A percentile compares a stretch with the other conserved stretches of the same genome.
These are phyloP conservation scores for Sparassis latifolia DNA, from an alignment of 1,284 basidiomycete genomes.

Conservation along the genomic window DNA sequence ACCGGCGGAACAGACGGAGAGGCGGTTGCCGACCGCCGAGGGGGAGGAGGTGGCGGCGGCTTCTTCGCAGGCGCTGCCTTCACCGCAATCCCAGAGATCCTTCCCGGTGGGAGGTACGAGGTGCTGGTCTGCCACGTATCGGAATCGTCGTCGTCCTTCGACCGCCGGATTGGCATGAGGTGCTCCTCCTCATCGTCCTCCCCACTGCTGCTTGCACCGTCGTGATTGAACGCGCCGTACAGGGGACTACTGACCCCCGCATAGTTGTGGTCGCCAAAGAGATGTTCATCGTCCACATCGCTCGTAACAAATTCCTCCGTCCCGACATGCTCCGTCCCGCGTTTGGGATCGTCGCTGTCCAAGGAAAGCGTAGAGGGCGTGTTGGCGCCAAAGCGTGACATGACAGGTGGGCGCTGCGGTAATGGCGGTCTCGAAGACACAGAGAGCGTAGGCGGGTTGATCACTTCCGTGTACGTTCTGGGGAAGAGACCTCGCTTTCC, in stretches of 20 bases:
- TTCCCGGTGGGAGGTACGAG: constrained; percentile 6
- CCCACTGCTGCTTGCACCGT: constrained; percentile 13
- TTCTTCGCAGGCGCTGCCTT: constrained; percentile 12
- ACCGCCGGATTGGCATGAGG: constrained; percentile 6
- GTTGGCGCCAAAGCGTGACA: constrained; percentile 13
- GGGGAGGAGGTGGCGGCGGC: constrained; percentile 25
- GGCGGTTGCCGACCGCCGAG: constrained; percentile 15
- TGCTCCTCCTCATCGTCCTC: constrained; percentile 20
- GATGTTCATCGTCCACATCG: constrained; percentile 35
- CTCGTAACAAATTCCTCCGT: constrained; percentile 15
- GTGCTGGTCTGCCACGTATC: background rate
- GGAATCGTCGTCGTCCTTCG: constrained; percentile 11
- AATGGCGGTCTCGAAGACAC: constrained; percentile 22
- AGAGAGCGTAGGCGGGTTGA: constrained; percentile 20
- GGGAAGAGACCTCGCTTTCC: constrained; percentile 76
- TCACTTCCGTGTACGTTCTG: constrained; percentile 57
- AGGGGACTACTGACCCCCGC: constrained; percentile 37
- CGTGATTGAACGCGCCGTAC: constrained; percentile 26
- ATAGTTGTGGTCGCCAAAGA: constrained; percentile 35
- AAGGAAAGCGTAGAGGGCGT: constrained; percentile 6
- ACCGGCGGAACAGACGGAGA: constrained; percentile 11
- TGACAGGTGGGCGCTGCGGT: constrained; percentile 17
- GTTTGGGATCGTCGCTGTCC: too few species aligned
- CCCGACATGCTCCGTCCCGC: background rate
- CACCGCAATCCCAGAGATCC: constrained; percentile 5